Evolutionary conservation across 2,329 filamentous ascomycete species (phyloP).

Genomic region (Penicillium sclerotigenum): DNA sequence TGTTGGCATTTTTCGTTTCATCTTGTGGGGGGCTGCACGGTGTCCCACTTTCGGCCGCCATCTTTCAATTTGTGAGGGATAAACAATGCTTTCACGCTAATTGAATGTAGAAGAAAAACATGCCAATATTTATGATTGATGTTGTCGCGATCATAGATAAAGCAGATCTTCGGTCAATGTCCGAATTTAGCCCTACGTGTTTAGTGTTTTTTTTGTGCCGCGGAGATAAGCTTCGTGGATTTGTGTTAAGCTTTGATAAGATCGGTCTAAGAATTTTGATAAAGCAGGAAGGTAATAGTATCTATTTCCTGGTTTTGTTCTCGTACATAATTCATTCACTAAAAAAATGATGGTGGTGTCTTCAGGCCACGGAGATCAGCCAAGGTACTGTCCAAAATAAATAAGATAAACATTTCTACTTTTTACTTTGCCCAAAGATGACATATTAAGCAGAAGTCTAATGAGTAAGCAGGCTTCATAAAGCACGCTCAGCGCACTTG

Average conservation of each 20-base stretch:
- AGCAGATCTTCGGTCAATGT: no score
- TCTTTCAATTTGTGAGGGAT: background rate
- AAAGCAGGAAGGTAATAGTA: background rate
- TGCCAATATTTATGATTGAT: background rate
- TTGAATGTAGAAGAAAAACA: background rate
- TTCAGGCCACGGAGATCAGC: no score
- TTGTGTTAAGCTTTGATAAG: conserved; percentile 6
- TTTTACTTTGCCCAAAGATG: background rate
- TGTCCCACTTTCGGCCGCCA: background rate
- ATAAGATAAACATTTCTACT: background rate
- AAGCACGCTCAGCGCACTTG: background rate
- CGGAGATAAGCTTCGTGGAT: no score
- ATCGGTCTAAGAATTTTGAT: background rate
- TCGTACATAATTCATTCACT: background rate
- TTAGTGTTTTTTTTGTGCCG: background rate
- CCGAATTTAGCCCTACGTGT: background rate
- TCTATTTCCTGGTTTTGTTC: background rate
- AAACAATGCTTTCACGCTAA: no score
- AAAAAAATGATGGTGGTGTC: background rate
- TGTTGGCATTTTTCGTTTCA: conserved; percentile 9
- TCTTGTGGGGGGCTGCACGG: conserved; percentile 5
- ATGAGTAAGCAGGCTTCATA: background rate
- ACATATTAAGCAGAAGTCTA: background rate
- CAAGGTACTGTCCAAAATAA: background rate
- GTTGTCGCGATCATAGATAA: background rate